phyloP scores from a whole-genome alignment of 139 green algal genomes.

The Marvania coccoides region DNA sequence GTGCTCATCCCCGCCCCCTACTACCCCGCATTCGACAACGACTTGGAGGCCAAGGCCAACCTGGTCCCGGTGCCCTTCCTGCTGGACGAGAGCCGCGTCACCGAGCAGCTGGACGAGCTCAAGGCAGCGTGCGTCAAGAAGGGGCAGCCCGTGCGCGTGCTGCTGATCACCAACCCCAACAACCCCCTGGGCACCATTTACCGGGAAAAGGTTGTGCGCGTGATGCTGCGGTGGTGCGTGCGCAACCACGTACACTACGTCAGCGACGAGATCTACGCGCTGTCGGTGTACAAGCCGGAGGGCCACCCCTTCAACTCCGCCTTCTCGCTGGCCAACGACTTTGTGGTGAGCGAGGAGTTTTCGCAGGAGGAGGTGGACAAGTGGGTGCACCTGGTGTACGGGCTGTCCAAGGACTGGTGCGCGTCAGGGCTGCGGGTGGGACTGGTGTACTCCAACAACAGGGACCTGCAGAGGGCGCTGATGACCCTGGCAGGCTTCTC shows the following conservation, averaged over 20 bases:
- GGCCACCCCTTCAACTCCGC: slow-evolving; percentile 29
- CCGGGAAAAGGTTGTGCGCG: slow-evolving; percentile 17
- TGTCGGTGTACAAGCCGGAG: slow-evolving; percentile 41
- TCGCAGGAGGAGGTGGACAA: slow-evolving; percentile 14
- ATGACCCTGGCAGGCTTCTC: slow-evolving; percentile 52
- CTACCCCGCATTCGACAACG: slow-evolving; percentile 77
- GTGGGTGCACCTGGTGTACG: slow-evolving; percentile 45
- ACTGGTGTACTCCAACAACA: slow-evolving; percentile 51
- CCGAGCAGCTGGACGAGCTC: slow-evolving; percentile 38
- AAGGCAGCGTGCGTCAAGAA: background rate
- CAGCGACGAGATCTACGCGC: slow-evolving; percentile 75
- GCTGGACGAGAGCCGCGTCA: slow-evolving; percentile 19
- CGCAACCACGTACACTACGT: slow-evolving; percentile 47
- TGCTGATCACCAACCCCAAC: slow-evolving; percentile 66
- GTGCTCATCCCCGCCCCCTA: slow-evolving; percentile 69
- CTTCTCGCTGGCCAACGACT: slow-evolving; percentile 25
- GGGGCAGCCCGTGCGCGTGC: slow-evolving; percentile 25
- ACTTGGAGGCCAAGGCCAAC: slow-evolving; percentile 50
- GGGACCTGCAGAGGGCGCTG: slow-evolving; percentile 25
- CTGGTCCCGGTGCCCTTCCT: slow-evolving; percentile 38
- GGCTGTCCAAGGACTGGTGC: slow-evolving; percentile 54
- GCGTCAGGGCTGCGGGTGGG: slow-evolving; percentile 60
- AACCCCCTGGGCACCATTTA: slow-evolving; percentile 65
- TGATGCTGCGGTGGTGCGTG: slow-evolving; percentile 55
- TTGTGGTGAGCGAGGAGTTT: slow-evolving; percentile 1